Conservation (phyloP, 2,329 filamentous ascomycete species). For the Mollisiaceae sp. region DNA sequence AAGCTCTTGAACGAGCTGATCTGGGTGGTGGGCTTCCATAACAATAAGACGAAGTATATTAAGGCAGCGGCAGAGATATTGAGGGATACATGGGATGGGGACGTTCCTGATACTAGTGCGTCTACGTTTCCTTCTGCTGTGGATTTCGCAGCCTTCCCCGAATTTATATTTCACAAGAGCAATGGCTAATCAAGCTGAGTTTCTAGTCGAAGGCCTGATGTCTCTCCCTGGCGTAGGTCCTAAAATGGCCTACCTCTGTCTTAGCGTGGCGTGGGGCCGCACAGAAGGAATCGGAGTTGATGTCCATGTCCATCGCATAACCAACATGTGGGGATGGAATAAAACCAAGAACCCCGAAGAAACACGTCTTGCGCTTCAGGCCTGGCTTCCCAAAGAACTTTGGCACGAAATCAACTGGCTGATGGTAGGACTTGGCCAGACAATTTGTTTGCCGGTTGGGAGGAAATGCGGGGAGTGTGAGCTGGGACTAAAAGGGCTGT, state of each 20-base stretch:
- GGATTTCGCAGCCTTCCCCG: neutral
- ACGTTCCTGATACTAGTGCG: slow-evolving; percentile 66
- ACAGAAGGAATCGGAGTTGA: slow-evolving; percentile 64
- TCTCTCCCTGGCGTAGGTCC: slow-evolving; percentile 72
- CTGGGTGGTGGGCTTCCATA: slow-evolving; percentile 73
- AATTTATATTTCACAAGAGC: neutral
- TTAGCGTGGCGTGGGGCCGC: slow-evolving; percentile 71
- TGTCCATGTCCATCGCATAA: slow-evolving; percentile 77
- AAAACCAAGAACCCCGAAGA: slow-evolving; percentile 71
- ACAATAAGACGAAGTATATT: slow-evolving; percentile 76
- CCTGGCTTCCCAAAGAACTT: slow-evolving; percentile 70
- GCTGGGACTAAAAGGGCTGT: slow-evolving; percentile 76
- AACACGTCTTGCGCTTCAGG: slow-evolving; percentile 65
- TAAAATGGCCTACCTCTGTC: slow-evolving; percentile 76
- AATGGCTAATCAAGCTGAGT: neutral
- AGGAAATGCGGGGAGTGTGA: slow-evolving; percentile 82
- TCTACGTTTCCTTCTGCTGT: neutral
- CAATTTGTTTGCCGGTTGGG: slow-evolving; percentile 70
- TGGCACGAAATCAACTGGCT: slow-evolving; percentile 80
- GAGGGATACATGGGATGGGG: slow-evolving; percentile 60
- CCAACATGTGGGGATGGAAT: slow-evolving; percentile 74
- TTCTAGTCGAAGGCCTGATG: slow-evolving; percentile 61
- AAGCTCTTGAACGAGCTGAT: slow-evolving; percentile 67
- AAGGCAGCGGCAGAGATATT: slow-evolving; percentile 67
- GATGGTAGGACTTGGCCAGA: slow-evolving; percentile 76